These are phyloP conservation scores for Fusarium sp. DNA, from an alignment of 2,329 filamentous ascomycete genomes.

Conservation along the genomic window DNA sequence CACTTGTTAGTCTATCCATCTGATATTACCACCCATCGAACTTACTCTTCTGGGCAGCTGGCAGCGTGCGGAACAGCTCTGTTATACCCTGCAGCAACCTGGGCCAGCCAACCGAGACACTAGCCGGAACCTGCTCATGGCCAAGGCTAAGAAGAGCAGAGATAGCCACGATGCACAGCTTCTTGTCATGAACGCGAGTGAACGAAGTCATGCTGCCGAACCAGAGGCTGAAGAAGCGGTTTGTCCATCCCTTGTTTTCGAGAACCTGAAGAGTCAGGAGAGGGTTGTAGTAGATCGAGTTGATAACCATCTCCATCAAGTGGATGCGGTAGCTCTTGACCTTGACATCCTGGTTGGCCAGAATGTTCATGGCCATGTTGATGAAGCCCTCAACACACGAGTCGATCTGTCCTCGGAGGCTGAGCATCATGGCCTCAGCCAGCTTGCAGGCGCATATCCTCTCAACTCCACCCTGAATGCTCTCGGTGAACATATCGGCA, in stretches of 20 bases:
- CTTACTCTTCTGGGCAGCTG: slow-evolving; percentile 85
- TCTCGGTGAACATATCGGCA: slow-evolving; percentile 90
- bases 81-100: slow-evolving; percentile 89
- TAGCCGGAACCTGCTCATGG: slow-evolving; percentile 85
- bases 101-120: slow-evolving; percentile 95
- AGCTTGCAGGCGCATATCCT: slow-evolving; percentile 98
- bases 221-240: slow-evolving; percentile 99
- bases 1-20: slow-evolving; percentile 39
- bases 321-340: slow-evolving; percentile 96
- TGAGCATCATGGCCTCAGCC: slow-evolving; percentile 96
- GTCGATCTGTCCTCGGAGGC: slow-evolving; percentile 88
- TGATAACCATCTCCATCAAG: slow-evolving; percentile 99
- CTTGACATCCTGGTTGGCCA: slow-evolving; percentile 80
- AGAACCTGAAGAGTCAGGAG: slow-evolving; percentile 84
- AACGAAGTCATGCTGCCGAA: slow-evolving; percentile 96
- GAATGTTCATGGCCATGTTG: slow-evolving; percentile 84
- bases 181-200: slow-evolving; percentile 96
- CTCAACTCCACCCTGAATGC: slow-evolving; percentile 92
- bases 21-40: slow-evolving; percentile 16
- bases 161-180: slow-evolving; percentile 95
- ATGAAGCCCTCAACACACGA: slow-evolving; percentile 91
- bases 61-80: slow-evolving; percentile 90
- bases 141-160: slow-evolving; percentile 83
- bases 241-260: slow-evolving; percentile 94
- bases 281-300: slow-evolving; percentile 97